Base-by-base conservation (phyloP, 2,329 filamentous ascomycete species). In the Colletotrichum endophyticum region DNA sequence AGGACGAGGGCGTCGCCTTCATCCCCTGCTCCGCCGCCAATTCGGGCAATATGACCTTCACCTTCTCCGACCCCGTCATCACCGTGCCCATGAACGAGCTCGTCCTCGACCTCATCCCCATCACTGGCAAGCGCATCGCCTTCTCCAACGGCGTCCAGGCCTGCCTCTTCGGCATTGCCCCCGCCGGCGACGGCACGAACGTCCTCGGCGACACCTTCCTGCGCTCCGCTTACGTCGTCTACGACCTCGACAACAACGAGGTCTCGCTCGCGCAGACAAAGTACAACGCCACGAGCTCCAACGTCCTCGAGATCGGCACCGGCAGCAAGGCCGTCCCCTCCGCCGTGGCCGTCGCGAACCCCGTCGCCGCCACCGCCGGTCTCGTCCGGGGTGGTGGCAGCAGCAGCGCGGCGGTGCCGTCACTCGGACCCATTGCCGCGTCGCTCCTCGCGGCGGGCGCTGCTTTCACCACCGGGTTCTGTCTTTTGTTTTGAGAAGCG, bases 171-270 rank as follows among this genome's bases (percentile, higher is more conserved):
- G 94, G 93, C 72, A 90, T 95, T 77, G 88, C 90, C 4, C 91
- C 92, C 2, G 88, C 92, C 2, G 88, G 88, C 4, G 78, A 83
- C 2, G 87, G 88, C 34, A 89, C 89, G n/a, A 88, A 89, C 59
- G 91, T 95, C 3, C 86, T 96, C 32, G 94, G 94, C 19, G 94
- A 95, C 81, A 94, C 94, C 0, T 96, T 96, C 83, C 86, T 96
- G 71, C 89, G 94, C 64, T 94, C 92, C 44, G 94, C 94, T 0
- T 96, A 96, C 79, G 90, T 95, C 16, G 94, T 96, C 13, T 95
- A 94, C 82, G 94, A 95, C 82, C 87, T 95, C 27, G 91, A 88
- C 32, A 95, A 94, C 83, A 92, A 95, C 82, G 88, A 94, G 84
- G 92, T 95, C 78, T 93, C 92, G 3, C 84, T 95, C 36, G 94